Base-by-base conservation (phyloP, 148 eudicot genomes). In the Nyssa sinensis region DNA sequence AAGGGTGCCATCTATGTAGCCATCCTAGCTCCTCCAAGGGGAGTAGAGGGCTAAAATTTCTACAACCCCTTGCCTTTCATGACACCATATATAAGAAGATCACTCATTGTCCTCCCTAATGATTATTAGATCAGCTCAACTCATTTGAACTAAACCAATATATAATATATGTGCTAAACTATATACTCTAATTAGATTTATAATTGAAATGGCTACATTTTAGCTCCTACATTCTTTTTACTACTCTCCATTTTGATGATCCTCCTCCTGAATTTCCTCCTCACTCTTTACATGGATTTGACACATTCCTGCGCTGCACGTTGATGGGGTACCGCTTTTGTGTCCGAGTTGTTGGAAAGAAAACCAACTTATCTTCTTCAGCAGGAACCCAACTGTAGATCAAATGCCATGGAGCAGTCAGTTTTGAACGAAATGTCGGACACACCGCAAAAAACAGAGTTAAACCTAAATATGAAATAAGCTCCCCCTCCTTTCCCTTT, bases 311-410 rank as follows among this genome's bases (percentile, higher is more conserved):
- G 6, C 80, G 87, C 51, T 86, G 75, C 71, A 95, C 85, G 16
- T 79, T 81, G 49, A 95, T 85, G 2, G 98, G 98, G 35, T 85
- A 88, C 31, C 93, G 84, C 70, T 95, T 95, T 64, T 86, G 98
- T 25, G 90, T 93, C 67, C 99, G 70, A 19, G 99, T 93, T 0
- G 98, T 95, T 0, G 98, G 98, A 63, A 95, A 95, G 85, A 91
- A 95, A 4, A 91, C 87, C 72, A 95, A 64, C 83, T 82, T 93
- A 67, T 87, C 90, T 53, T 82, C 82, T 74, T 84, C 90, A 0
- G 90, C 88, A 17, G 88, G 81, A 34, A 60, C 75, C 90, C 90
- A 87, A 80, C 90, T 87, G 84, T 34, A 7, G n/a, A 69, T 49
- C 58, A 64, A 70, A 71, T 59, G 35, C 51, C 57, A 17, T 24